Evolutionary conservation across 495 filamentous ascomycete species (phyloP), one percentile per base, ranked within the genome.

Genomic region (Elasticomyces elasticus): DNA sequence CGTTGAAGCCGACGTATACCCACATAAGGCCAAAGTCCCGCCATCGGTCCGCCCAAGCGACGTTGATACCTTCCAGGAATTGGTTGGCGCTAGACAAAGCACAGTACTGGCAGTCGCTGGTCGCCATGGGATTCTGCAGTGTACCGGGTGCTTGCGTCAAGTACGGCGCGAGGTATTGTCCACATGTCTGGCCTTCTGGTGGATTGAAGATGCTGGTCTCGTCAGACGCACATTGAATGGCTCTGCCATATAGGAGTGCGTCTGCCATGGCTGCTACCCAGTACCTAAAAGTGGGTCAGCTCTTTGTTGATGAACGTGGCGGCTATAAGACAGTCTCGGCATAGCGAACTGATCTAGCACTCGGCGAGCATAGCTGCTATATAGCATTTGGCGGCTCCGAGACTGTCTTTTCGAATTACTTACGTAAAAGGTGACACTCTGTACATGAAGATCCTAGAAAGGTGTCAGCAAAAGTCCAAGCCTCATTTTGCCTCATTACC

Each of bases 1-100:
- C 68, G 66, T 95, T 95, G 69, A 92, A 87, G n/a, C 76, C 67
- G 51, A 91, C 74, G 62, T 82, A 94, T 0, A 71, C 80, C 68
- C 75, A 91, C 58, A 84, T 65, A 25, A 86, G 68, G 12, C 84
- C 85, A 54, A 89, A 81, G 63, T 89, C 83, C 49, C 83, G 74
- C 83, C 83, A 86, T 44, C 79, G 68, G 17, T 84, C 74, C 1
- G 54, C 57, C 58, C 79, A 87, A 12, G 69, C 31, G 10, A 78
- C 73, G 22, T 67, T 68, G 4, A 83, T 60, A 1, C 46, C 12
- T 0, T 56, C 65, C 27, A 92, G 68, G 68, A 81, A 90, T 10
- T 68, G 66, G 58, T 92, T 83, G 0, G 85, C 85, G 22, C 73
- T 67, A 0, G 52, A 61, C 22, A 85, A 55, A 3, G 75, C 35